A percentile compares a stretch with the other conserved stretches of the same genome.
These are phyloP conservation scores for Apiospora hydei DNA, from an alignment of 2,329 filamentous ascomycete genomes.

Conservation along the genomic window DNA sequence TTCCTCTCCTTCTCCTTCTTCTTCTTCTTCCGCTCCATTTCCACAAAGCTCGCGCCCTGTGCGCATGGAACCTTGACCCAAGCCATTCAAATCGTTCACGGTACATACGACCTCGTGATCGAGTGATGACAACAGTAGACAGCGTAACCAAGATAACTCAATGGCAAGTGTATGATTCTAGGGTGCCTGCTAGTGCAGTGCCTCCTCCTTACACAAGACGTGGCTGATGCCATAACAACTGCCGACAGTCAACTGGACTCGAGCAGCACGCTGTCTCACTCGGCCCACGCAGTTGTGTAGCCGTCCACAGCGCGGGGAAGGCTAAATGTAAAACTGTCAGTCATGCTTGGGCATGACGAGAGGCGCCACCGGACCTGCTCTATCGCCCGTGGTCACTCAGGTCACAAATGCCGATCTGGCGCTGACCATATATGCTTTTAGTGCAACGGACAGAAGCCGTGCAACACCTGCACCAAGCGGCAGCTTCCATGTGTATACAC, in stretches of 20 bases:
- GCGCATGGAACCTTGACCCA: slow-evolving; percentile 1
- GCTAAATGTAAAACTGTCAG: slow-evolving; percentile 25
- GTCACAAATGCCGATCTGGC: slow-evolving; percentile 19
- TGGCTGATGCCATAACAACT: slow-evolving; percentile 18
- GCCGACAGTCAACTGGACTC: slow-evolving; percentile 5
- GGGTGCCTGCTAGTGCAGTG: slow-evolving; percentile 4
- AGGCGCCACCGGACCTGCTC: slow-evolving; percentile 17
- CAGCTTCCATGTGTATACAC: slow-evolving; percentile 53
- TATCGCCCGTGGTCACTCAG: slow-evolving; percentile 21
- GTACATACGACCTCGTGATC: background rate
- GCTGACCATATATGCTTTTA: slow-evolving; percentile 38
- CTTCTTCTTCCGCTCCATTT: background rate
- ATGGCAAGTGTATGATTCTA: background rate
- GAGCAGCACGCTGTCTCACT: slow-evolving; percentile 31
- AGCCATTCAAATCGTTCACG: background rate
- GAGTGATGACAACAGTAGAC: slow-evolving; percentile 14
- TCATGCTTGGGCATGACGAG: slow-evolving; percentile 7
- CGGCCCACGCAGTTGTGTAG: slow-evolving; percentile 34
- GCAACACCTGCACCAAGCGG: slow-evolving; percentile 65
- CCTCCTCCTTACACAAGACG: background rate
- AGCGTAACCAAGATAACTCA: background rate
- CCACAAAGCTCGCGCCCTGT: slow-evolving; percentile 6
- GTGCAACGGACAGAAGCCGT: slow-evolving; percentile 67
- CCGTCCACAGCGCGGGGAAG: slow-evolving; percentile 28
- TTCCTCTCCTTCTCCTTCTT: too few species aligned